phyloP scores from a whole-genome alignment of 441 rosid genomes.

The Syzygium malaccense region DNA sequence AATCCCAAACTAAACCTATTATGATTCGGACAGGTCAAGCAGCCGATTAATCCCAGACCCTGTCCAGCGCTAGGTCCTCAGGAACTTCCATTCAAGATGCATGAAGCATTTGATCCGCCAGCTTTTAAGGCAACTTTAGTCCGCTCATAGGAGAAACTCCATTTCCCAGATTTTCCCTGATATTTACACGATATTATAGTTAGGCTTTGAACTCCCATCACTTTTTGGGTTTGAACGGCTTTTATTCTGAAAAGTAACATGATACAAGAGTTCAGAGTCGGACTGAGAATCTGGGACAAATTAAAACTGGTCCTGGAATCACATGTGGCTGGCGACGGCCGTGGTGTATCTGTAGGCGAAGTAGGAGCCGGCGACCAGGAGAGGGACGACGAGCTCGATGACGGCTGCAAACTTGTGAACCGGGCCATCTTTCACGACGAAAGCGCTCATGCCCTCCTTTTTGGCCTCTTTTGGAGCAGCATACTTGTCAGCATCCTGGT shows the following conservation, averaged over 20 bases:
- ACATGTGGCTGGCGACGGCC: neutral
- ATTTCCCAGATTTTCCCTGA: neutral
- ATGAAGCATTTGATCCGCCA: neutral
- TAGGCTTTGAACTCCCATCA: neutral
- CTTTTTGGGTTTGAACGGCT: neutral
- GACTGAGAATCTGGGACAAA: neutral
- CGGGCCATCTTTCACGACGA: conserved; percentile 30
- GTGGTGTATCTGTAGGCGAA: conserved; percentile 34
- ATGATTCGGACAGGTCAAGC: neutral
- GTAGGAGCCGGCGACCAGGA: conserved; percentile 40
- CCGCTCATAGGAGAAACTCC: neutral
- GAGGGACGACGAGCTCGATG: conserved; percentile 34
- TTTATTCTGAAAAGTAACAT: neutral
- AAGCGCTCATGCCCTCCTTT: conserved; percentile 41
- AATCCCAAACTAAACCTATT: neutral
- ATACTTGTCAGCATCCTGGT: neutral
- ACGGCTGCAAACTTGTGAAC: conserved; percentile 13
- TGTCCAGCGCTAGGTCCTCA: neutral
- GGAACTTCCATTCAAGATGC: neutral
- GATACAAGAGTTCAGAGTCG: neutral
- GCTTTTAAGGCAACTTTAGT: neutral
- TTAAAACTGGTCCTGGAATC: neutral
- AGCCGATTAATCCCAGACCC: neutral
- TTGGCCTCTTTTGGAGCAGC: conserved; percentile 13
- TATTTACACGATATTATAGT: neutral